phyloP scores from a whole-genome alignment of 768 basidiomycete species.

The Chalciporus pseudorubinellus region DNA sequence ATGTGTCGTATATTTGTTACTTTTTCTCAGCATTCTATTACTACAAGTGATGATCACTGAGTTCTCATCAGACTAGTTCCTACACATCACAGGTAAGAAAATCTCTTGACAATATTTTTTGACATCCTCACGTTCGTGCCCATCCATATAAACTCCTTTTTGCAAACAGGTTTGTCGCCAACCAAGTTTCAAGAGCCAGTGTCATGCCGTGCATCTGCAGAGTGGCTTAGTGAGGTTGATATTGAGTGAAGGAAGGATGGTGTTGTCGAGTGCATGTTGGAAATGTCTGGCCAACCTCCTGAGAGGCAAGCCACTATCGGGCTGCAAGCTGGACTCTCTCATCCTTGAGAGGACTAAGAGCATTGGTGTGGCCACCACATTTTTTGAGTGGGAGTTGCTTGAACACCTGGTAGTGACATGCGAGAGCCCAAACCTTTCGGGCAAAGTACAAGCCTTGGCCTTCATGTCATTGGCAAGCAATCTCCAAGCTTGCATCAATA shows the following conservation, averaged over 20 bases:
- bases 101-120: constrained; percentile 9
- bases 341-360: too few relatives aligned
- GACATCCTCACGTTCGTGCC: constrained; percentile 11
- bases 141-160: constrained; percentile 21
- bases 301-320: constrained; percentile 19
- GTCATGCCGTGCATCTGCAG: too few relatives aligned
- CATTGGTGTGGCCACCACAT: too few relatives aligned
- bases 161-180: constrained; percentile 1
- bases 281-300: constrained; percentile 26
- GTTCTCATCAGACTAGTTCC: too few relatives aligned
- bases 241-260: constrained; percentile 31
- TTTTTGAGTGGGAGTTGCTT: constrained; percentile 32
- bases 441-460: constrained; percentile 29
- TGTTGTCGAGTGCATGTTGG: constrained; percentile 23
- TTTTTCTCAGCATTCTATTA: too few relatives aligned
- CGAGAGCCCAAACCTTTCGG: constrained; percentile 27
- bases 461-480: constrained; percentile 41
- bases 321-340: constrained; percentile 1
- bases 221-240: too few relatives aligned
- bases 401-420: constrained; percentile 38
- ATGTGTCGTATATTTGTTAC: too few relatives aligned
- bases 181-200: constrained; percentile 17
- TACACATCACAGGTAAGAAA: too few relatives aligned
- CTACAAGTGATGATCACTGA: too few relatives aligned
- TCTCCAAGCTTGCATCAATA: constrained; percentile 32